Evolutionary conservation across 2,329 filamentous ascomycete genomes (phyloP), one percentile per base, ranked within the genome.

Genomic region (Xylariaceae sp.): DNA sequence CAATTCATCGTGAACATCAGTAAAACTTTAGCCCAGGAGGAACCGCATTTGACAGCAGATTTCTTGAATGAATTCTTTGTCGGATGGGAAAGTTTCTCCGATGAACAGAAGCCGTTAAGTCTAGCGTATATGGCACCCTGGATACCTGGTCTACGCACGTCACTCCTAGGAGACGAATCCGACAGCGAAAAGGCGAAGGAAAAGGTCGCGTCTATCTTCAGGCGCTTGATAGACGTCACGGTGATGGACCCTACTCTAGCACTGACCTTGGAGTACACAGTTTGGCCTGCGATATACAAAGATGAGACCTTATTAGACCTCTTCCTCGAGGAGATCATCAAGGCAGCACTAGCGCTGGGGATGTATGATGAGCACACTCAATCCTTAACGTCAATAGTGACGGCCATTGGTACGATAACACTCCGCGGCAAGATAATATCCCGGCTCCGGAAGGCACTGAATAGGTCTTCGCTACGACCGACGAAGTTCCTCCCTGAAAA

Each of bases 31-130:
- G 86, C 87, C 7, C 72, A 75, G 26, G 80, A 85, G 19, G 86
- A 89, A 65, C 84, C 87, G 20, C 86, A 88, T 63, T 77, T 89
- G 7, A 89, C 87, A 0, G 81, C 80, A 7, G 87, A 89, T 65
- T 89, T 89, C 64, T 67, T 89, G 40, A 88, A 86, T n/a, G 87
- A 89, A 65, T 89, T 89, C 67, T 89, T 89, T 56, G 84, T 88
- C 20, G 85, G 86, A 18, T 89, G 87, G 87, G 85, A 88, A 62
- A 88, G 85, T 65, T 86, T 89, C 63, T 81, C 84, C 1, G 82
- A 87, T 32, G 83, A 88, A 53, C 87, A 89, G 66, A 85, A 87
- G 62, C 84, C 86, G 1, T 68, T 89, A 20, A 87, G 85, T 62
- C 75, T 89, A 26, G 82, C 85, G 5, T 89, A 89, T 67, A 87